Evolutionary conservation across 1,139 yeast species (phyloP).

Genomic region (Arxiozyma telluris): DNA sequence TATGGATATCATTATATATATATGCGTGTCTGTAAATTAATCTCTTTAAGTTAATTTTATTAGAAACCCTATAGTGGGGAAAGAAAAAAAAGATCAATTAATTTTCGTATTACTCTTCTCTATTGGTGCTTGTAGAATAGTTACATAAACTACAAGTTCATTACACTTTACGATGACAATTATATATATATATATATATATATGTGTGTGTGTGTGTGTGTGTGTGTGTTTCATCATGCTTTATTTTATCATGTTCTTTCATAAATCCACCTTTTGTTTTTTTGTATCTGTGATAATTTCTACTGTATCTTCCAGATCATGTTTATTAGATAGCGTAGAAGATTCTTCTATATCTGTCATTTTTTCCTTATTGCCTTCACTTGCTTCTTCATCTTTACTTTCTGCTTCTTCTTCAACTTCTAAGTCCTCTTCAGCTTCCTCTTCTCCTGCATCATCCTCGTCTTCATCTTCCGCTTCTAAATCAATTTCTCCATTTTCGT

Average conservation of each 20-base stretch:
- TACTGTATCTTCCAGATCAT: neutral
- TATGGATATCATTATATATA: too few relatives aligned
- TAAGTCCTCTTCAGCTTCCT: slow-evolving; percentile 9
- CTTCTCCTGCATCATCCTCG: slow-evolving; percentile 15
- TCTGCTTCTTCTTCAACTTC: slow-evolving; percentile 12
- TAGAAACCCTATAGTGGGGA: too few relatives aligned
- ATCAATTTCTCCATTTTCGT: slow-evolving; percentile 13
- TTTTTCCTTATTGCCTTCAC: slow-evolving; percentile 5
- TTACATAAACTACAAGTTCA: too few relatives aligned
- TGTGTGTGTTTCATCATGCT: too few relatives aligned
- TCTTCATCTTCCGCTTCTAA: slow-evolving; percentile 10
- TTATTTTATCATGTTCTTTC: neutral
- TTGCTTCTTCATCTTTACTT: slow-evolving; percentile 6
- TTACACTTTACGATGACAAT: too few relatives aligned
- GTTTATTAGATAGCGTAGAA: neutral
- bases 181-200: too few relatives aligned
- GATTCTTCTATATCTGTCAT: neutral
- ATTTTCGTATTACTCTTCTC: too few relatives aligned
- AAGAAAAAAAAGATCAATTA: neutral
- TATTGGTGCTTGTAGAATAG: too few relatives aligned
- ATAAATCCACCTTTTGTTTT: neutral
- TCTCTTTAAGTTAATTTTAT: too few relatives aligned
- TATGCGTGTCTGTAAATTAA: too few relatives aligned
- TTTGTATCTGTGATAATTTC: neutral
- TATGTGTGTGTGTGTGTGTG: too few relatives aligned